A percentile compares a stretch with the other conserved stretches of the same genome.
phyloP scores from a whole-genome alignment of 139 green algal genomes.

The Chlorella vulgaris region DNA sequence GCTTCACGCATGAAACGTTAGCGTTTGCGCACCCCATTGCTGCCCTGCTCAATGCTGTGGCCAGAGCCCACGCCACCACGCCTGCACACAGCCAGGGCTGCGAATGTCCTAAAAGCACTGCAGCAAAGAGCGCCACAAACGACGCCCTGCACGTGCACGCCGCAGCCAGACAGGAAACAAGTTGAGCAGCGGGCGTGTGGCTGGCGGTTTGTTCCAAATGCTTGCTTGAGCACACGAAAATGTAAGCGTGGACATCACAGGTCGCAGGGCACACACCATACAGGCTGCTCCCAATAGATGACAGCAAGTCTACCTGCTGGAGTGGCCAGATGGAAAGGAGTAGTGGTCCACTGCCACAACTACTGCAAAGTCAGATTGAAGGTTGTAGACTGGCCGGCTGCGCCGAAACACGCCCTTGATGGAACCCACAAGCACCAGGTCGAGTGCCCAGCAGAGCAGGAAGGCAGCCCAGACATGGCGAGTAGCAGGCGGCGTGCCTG shows the following conservation, averaged over 20 bases:
- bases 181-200: background rate
- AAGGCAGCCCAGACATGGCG: background rate
- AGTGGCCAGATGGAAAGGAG: slow-evolving; percentile 69
- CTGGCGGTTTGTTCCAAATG: background rate
- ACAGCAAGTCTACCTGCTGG: slow-evolving; percentile 40
- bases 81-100: slow-evolving; percentile 15
- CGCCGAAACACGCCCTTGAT: slow-evolving; percentile 54
- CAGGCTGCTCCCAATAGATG: no score
- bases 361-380: slow-evolving; percentile 54
- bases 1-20: background rate
- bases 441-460: slow-evolving; percentile 45
- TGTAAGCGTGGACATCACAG: no score
- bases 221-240: no score
- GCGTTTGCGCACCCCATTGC: slow-evolving; percentile 46
- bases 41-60: slow-evolving; percentile 52
- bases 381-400: slow-evolving; percentile 62
- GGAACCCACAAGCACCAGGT: slow-evolving; percentile 57
- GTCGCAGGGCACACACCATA: no score
- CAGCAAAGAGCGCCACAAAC: slow-evolving; percentile 55
- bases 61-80: slow-evolving; percentile 38
- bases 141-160: slow-evolving; percentile 42
- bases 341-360: slow-evolving; percentile 67
- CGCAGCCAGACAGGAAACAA: background rate
- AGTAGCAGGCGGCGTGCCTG: background rate
- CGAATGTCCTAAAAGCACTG: slow-evolving; percentile 11